A percentile compares a stretch with the other conserved stretches of the same genome.
Conservation (phyloP, 2,329 filamentous ascomycete species). For the Xylaria polymorpha region DNA sequence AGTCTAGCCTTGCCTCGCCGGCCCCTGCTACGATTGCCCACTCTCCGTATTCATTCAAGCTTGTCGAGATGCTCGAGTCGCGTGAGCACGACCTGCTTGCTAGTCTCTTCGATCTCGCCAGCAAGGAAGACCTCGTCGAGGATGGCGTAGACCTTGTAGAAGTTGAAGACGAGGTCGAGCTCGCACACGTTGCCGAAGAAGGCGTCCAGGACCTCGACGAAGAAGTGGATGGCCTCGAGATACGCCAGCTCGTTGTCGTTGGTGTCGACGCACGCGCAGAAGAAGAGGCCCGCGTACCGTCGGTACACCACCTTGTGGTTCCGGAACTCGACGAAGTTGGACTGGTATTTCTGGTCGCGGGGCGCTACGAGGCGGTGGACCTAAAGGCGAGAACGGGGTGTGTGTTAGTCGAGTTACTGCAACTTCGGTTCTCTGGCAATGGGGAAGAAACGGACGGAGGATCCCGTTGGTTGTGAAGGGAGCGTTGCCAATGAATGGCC, state of each 20-base stretch:
- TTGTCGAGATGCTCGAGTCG: constrained; percentile 96
- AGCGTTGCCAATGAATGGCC: background rate
- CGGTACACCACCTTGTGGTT: constrained; percentile 98
- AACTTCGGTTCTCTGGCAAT: background rate
- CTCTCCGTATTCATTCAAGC: constrained; percentile 72
- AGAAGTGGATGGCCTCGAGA: constrained; percentile 98
- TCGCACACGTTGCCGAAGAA: constrained; percentile 99
- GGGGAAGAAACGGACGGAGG: background rate
- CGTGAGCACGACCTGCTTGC: constrained; percentile 96
- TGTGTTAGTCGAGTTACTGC: background rate
- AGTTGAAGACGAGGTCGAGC: constrained; percentile 88
- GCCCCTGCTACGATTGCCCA: background rate
- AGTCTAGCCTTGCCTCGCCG: background rate
- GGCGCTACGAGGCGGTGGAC: constrained; percentile 97
- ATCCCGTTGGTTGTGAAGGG: constrained; percentile 19
- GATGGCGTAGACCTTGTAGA: constrained; percentile 94
- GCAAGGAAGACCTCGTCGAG: constrained; percentile 98
- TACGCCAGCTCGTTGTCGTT: constrained; percentile 99
- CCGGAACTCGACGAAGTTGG: constrained; percentile 97
- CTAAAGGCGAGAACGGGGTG: constrained; percentile 55
- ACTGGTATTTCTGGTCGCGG: constrained; percentile 98
- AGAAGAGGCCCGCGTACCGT: constrained; percentile 97
- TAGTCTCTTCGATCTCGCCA: constrained; percentile 98
- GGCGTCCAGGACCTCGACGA: constrained; percentile 96
- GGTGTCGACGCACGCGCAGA: constrained; percentile 98